A percentile compares a stretch with the other conserved stretches of the same genome.
phyloP scores from a whole-genome alignment of 805 yeast genomes.

The Lachancea mirantina region DNA sequence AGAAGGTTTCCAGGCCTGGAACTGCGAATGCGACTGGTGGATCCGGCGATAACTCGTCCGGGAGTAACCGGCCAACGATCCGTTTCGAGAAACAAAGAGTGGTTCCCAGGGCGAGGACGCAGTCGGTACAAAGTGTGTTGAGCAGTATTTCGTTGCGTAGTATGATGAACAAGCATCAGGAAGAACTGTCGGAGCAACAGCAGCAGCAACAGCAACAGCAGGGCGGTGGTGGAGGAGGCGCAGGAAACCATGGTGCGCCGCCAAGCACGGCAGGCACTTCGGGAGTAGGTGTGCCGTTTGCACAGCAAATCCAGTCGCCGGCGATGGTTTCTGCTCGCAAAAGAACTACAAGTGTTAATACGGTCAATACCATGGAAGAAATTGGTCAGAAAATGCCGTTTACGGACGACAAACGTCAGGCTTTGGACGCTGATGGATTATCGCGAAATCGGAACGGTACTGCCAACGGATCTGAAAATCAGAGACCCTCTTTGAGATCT shows the following conservation, averaged over 20 bases:
- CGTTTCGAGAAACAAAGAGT: conserved; percentile 55
- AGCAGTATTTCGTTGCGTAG: conserved; percentile 60
- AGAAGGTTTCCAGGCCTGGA: conserved; percentile 2
- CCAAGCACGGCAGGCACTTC: conserved; percentile 7
- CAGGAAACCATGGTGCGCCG: not conserved
- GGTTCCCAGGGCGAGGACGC: conserved; percentile 39
- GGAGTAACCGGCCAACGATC: conserved; percentile 15
- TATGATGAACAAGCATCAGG: conserved; percentile 54
- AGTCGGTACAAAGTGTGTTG: conserved; percentile 36
- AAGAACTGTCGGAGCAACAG: conserved; percentile 37
- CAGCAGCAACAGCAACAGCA: conserved; percentile 8
- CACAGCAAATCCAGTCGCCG: conserved; percentile 37
- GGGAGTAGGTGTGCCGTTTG: conserved; percentile 22
- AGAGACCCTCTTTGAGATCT: not conserved
- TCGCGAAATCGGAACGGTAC: not conserved
- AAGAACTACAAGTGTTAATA: conserved; percentile 7
- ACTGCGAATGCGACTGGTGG: conserved; percentile 6
- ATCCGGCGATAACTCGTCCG: conserved; percentile 10
- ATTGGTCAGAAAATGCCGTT: conserved; percentile 32
- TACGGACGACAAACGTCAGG: conserved; percentile 24
- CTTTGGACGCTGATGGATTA: conserved; percentile 2
- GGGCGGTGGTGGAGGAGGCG: too few relatives aligned
- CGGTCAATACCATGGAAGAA: conserved; percentile 15
- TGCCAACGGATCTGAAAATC: not conserved
- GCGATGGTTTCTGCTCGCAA: conserved; percentile 30